Evolutionary conservation across 2,329 filamentous ascomycete genomes (phyloP).

Genomic region (Chaetomium globosum): DNA sequence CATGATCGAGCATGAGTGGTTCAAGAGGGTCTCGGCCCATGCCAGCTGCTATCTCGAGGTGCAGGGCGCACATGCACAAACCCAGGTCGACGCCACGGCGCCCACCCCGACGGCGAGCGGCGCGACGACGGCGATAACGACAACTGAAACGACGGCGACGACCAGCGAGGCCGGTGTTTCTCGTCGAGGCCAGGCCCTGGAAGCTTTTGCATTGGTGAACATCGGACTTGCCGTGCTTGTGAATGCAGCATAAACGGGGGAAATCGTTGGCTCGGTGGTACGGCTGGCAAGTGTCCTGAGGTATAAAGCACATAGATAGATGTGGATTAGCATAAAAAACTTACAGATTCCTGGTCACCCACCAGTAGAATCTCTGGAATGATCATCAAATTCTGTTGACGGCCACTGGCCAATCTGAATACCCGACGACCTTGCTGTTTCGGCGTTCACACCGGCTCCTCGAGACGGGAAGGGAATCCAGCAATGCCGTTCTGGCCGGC

Average conservation of each 20-base stretch:
- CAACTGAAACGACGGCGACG: not conserved
- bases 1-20: not conserved
- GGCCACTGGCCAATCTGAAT: too few species aligned
- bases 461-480: too few species aligned
- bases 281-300: not conserved
- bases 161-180: not conserved
- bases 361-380: too few species aligned
- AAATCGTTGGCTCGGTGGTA: not conserved
- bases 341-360: too few species aligned
- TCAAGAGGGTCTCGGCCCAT: not conserved
- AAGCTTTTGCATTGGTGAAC: not conserved
- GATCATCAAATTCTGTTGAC: too few species aligned
- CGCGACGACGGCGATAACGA: not conserved
- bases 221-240: not conserved
- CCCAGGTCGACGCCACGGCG: not conserved
- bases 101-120: not conserved
- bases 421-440: too few species aligned
- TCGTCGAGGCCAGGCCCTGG: not conserved
- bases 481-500: too few species aligned
- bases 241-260: not conserved
- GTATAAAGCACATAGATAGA: too few species aligned
- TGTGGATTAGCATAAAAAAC: too few species aligned
- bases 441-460: too few species aligned
- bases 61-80: not conserved
- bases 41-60: constrained; percentile 10